A percentile compares a stretch with the other conserved stretches of the same genome.
phyloP scores from a whole-genome alignment of 106 monocot species.

The Posidonia australis region DNA sequence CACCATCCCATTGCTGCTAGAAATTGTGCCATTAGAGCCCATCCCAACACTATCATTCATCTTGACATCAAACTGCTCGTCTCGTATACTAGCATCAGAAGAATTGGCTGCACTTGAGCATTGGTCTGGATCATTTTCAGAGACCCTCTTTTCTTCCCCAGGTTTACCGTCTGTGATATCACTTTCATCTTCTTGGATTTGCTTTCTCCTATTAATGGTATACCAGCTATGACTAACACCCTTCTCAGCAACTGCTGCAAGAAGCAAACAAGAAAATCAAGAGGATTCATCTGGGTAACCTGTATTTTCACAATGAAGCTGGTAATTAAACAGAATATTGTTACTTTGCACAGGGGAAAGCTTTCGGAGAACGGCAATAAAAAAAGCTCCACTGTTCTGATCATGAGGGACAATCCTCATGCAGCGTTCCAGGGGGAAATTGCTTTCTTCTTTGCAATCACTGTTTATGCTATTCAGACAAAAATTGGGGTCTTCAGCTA shows the following conservation, averaged over 20 bases:
- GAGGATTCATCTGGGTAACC: not conserved
- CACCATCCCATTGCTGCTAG: not conserved
- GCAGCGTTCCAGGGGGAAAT: conserved; percentile 61
- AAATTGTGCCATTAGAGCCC: not conserved
- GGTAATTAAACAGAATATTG: not conserved
- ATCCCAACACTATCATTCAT: not conserved
- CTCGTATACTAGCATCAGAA: not conserved
- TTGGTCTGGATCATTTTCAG: conserved; percentile 16
- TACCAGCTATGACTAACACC: conserved; percentile 10
- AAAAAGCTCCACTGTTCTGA: conserved; percentile 96
- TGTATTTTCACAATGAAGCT: too few species aligned
- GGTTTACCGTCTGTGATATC: conserved; percentile 11
- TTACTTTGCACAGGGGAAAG: conserved; percentile 50
- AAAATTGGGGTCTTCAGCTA: conserved; percentile 16
- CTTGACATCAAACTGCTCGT: not conserved
- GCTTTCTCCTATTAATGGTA: conserved; percentile 8
- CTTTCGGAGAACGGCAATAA: conserved; percentile 92
- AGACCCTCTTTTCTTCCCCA: conserved; percentile 7
- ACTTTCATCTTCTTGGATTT: conserved; percentile 6
- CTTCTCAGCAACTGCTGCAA: conserved; percentile 25
- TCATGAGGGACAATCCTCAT: conserved; percentile 97
- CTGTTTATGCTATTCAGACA: conserved; percentile 3
- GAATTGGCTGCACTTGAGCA: not conserved
- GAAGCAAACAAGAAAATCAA: not conserved
- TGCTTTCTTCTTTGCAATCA: conserved; percentile 28